These are phyloP conservation scores for Myriosclerotinia duriaeana DNA, from an alignment of 2,329 filamentous ascomycete genomes.

Conservation along the genomic window DNA sequence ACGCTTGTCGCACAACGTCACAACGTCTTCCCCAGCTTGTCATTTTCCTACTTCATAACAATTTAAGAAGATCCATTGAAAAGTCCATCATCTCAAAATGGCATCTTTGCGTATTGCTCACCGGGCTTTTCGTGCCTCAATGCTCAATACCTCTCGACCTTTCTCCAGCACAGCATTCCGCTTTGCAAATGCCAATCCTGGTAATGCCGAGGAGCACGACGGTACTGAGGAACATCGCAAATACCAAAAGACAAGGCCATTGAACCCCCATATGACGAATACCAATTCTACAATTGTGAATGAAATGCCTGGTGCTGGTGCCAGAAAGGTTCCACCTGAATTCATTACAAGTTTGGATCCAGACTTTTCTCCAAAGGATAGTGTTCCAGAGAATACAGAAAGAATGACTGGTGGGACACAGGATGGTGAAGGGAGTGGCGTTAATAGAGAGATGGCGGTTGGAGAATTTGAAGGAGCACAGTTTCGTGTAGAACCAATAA, in stretches of 20 bases:
- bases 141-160: constrained; percentile 13
- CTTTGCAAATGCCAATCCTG: constrained; percentile 26
- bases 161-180: constrained; percentile 21
- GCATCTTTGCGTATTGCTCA: constrained; percentile 16
- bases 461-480: constrained; percentile 84
- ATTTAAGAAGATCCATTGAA: background rate
- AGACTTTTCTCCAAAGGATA: constrained; percentile 58
- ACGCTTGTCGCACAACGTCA: background rate
- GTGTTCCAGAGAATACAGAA: constrained; percentile 61
- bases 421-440: constrained; percentile 47
- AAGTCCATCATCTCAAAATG: constrained; percentile 6
- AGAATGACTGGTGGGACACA: constrained; percentile 65
- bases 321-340: constrained; percentile 58
- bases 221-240: constrained; percentile 55
- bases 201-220: constrained; percentile 46
- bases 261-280: constrained; percentile 63
- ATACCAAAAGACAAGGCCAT: constrained; percentile 55
- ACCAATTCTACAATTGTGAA: constrained; percentile 63
- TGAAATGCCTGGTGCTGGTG: constrained; percentile 60
- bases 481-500: constrained; percentile 88
- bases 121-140: constrained; percentile 19
- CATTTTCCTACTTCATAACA: background rate
- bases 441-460: constrained; percentile 65
- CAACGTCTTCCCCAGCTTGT: constrained; percentile 1
- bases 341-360: constrained; percentile 56